Base-by-base conservation (phyloP, 2,329 filamentous ascomycete species). In the Incumbomyces lentus region DNA sequence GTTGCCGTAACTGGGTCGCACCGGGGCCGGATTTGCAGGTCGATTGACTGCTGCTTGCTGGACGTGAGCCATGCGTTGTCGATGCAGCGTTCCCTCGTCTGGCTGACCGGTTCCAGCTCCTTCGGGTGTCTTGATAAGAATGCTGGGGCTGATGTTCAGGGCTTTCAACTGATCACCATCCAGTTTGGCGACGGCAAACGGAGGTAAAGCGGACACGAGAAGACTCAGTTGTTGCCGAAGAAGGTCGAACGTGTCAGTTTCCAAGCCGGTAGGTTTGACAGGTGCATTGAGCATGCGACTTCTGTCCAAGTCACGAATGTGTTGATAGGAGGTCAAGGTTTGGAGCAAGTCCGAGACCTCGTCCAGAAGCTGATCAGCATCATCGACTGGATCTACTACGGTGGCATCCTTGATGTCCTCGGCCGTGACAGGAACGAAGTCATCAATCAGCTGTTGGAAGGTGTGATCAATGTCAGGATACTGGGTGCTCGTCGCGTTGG, bases 101-200 rank as follows among this genome's bases (percentile, higher is more conserved):
- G 90, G 86, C 56, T 93, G 87, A 78, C 93, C 81, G 3, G 83
- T 78, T 3, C 88, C 88, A 52, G 76, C 77, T 62, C 85, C 85
- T 58, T 87, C 79, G 43, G 82, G 79, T 6, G 75, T 79, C 50
- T 84, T 78, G 39, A 93, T 71, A 49, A 86, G 68, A 16, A 95
- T 75, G 60, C 80, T 86, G 38, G 80, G 86, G 66, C 82, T 90
- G 60, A 94, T 83, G 52, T 86, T 82, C 40, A 95, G 70, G 48
- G 88, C 84, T 26, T 82, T 82, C n/a, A 94, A 68, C 62, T 88
- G 84, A 60, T 93, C 84, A 8, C 87, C 87, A 57, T 93, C 82
- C 51, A 95, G 70, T 58, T 92, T 90, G 5, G 88, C 82, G 18
- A 95, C 84, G 1, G 84, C 85, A 60, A 87, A 92, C 1, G 88